Percentiles rank a stretch among this genome's conserved stretches.
Conservation (phyloP, 2,329 filamentous ascomycete species). For the Colletotrichum sansevieriae region DNA sequence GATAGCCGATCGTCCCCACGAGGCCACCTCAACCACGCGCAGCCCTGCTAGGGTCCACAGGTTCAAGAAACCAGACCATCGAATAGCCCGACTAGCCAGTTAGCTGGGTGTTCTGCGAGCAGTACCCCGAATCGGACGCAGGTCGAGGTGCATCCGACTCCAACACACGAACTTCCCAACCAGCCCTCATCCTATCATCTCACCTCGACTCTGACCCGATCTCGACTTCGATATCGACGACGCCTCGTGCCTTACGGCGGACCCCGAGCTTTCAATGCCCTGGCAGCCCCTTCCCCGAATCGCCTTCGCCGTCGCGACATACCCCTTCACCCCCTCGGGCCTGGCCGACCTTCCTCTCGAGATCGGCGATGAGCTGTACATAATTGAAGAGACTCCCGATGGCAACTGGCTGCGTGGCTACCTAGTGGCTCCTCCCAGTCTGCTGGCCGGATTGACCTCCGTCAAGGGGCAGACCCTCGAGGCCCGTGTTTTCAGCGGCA, state of each 20-base stretch:
- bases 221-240: slow-evolving; percentile 16
- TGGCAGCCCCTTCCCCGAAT: slow-evolving; percentile 98
- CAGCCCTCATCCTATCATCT: not conserved
- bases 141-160: slow-evolving; percentile 3
- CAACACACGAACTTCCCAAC: not conserved
- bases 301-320: slow-evolving; percentile 96
- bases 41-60: slow-evolving; percentile 41
- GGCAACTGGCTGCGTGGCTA: slow-evolving; percentile 96
- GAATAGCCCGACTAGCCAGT: not conserved
- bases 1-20: slow-evolving; percentile 40
- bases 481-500: slow-evolving; percentile 97
- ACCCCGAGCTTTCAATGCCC: slow-evolving; percentile 73
- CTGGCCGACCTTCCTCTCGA: slow-evolving; percentile 95
- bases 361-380: slow-evolving; percentile 98
- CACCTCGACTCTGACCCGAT: slow-evolving; percentile 9
- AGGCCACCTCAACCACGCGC: slow-evolving; percentile 37
- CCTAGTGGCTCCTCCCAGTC: slow-evolving; percentile 90
- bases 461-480: slow-evolving; percentile 94
- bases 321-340: slow-evolving; percentile 89
- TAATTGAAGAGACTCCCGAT: slow-evolving; percentile 95
- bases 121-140: slow-evolving; percentile 2
- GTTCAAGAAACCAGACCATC: slow-evolving; percentile 25
- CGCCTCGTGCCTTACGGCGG: slow-evolving; percentile 26
- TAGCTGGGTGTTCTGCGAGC: slow-evolving; percentile 11
- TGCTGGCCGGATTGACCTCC: slow-evolving; percentile 91